These are phyloP conservation scores for Earliella scabrosa DNA, from an alignment of 1,284 basidiomycete genomes.

Conservation along the genomic window DNA sequence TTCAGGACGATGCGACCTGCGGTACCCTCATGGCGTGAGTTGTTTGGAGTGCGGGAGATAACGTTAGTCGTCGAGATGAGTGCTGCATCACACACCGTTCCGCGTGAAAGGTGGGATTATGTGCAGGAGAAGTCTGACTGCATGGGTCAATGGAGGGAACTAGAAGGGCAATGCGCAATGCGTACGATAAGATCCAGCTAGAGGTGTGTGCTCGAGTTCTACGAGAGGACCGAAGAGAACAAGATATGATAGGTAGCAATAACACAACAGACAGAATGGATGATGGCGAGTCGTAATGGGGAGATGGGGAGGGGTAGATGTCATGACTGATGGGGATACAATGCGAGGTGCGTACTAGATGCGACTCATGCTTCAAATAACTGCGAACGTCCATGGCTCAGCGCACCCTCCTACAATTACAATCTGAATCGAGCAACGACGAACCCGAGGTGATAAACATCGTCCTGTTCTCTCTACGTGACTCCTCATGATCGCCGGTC, in stretches of 20 bases:
- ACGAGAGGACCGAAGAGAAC: conserved; percentile 8
- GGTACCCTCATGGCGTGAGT: not conserved
- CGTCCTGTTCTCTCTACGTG: conserved; percentile 1
- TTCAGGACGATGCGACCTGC: not conserved
- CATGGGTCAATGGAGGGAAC: conserved; percentile 6
- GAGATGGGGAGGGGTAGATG: conserved; percentile 2
- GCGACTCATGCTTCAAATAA: conserved; percentile 18
- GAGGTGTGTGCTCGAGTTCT: conserved; percentile 17
- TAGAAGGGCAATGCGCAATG: conserved; percentile 10
- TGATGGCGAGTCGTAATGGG: not conserved
- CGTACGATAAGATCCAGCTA: conserved; percentile 22
- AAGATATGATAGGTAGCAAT: conserved; percentile 25
- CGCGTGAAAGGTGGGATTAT: not conserved
- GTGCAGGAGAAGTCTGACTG: not conserved
- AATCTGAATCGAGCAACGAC: conserved; percentile 26
- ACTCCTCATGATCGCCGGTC: conserved; percentile 43
- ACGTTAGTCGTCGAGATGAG: not conserved
- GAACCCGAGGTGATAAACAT: conserved; percentile 16
- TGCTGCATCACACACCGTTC: not conserved
- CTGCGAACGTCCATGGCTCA: conserved; percentile 25
- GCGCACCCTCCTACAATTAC: conserved; percentile 25
- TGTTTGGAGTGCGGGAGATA: not conserved
- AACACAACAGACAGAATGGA: conserved; percentile 27
- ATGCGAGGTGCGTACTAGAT: conserved; percentile 24
- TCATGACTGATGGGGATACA: conserved; percentile 21